Evolutionary conservation across 352 stramenopile species (phyloP).

Genomic region (Blastocystis sp.): DNA sequence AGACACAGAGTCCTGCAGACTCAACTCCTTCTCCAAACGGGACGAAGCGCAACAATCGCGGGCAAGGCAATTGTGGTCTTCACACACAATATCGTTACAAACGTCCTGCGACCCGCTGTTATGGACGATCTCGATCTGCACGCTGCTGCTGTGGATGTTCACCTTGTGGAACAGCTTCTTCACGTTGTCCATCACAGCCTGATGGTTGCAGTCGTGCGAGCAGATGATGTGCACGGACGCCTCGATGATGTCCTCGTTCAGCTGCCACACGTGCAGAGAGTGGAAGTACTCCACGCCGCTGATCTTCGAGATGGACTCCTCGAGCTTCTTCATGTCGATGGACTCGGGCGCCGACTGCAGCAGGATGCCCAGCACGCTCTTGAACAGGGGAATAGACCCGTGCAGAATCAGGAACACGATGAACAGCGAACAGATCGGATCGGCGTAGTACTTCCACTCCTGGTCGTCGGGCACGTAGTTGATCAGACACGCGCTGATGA

Average conservation of each 20-base stretch:
- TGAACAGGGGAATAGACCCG: constrained; percentile 61
- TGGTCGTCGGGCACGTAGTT: constrained; percentile 79
- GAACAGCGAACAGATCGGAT: constrained; percentile 83
- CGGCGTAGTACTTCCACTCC: constrained; percentile 76
- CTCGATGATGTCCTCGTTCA: constrained; percentile 62
- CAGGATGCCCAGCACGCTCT: constrained; percentile 63
- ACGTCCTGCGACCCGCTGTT: not conserved
- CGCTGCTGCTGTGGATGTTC: constrained; percentile 57
- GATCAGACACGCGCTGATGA: constrained; percentile 83
- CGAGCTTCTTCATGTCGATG: constrained; percentile 53
- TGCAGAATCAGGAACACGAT: constrained; percentile 83
- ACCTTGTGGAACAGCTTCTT: constrained; percentile 57
- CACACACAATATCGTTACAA: constrained; percentile 73
- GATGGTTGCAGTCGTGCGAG: constrained; percentile 49
- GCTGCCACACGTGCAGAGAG: constrained; percentile 71
- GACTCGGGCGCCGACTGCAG: constrained; percentile 55
- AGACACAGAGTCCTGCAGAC: not conserved
- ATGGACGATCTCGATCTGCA: constrained; percentile 59
- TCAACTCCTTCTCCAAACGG: not conserved
- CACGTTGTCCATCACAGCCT: constrained; percentile 62
- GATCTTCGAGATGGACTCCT: not conserved
- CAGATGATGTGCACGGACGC: constrained; percentile 60
- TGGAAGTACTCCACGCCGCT: constrained; percentile 45
- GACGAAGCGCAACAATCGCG: constrained; percentile 37
- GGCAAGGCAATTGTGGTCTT: constrained; percentile 57